Base-by-base conservation (phyloP, 345 rosid genomes). In the Luvunga scandens region DNA sequence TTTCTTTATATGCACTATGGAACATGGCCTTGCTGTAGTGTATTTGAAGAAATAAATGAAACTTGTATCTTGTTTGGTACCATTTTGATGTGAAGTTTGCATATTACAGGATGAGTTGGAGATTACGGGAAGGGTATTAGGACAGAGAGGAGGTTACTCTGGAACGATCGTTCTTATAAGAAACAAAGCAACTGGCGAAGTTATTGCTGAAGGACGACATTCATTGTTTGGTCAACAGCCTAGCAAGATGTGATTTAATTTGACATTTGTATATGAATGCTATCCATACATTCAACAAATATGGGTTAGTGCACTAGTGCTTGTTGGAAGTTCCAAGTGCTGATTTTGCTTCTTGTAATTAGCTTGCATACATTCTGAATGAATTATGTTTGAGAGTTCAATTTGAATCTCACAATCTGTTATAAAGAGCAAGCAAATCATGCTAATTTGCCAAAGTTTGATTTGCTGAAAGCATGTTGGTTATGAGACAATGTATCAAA, bases 141-240 rank as follows among this genome's bases (percentile, higher is more conserved):
- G 98, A 75, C 83, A 71, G 76, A 87, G 73, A 82, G 99, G 98
- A 67, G 80, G 88, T 33, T 95, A 90, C 79, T 80, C 83, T 60
- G 99, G 95, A 50, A 89, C 97, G 7, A 38, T 83, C 13, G 92
- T 95, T 72, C 90, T 87, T 16, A 81, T 95, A 34, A 91, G 86
- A 79, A 95, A 91, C 85, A 92, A 91, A 79, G 79, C 64, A 57
- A 92, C 93, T 0, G 97, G 97, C 21, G 97, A 93, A 88, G 62
- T 91, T 63, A 84, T 95, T 42, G 99, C 99, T 0, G 98, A 95
- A 89, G 98, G 97, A 66, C 92, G 98, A 21, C 99, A 95, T 87
- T 95, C 98, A 7, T 57, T 91, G 89, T 93, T 89, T 76, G 92
- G 92, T 45, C 83, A 75, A 77, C 89, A 80, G 75, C 61, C 81